Evolutionary conservation across 139 green algal genomes (phyloP).

Genomic region (Pedinophyceae sp.): DNA sequence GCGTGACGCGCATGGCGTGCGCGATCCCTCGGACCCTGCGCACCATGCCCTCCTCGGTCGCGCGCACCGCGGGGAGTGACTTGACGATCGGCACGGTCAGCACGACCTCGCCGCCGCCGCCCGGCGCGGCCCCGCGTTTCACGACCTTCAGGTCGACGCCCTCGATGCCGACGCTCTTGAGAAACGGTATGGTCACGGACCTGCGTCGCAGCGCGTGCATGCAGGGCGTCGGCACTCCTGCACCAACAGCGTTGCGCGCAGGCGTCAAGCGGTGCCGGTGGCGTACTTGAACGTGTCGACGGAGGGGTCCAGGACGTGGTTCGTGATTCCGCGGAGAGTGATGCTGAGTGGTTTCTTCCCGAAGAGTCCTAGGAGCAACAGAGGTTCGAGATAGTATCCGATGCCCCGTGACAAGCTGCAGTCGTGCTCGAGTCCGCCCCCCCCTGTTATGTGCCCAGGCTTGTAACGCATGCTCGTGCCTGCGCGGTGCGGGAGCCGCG

Average conservation of each 20-base stretch:
- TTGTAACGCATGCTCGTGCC: slow-evolving; percentile 74
- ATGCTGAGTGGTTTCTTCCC: slow-evolving; percentile 75
- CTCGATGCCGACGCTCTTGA: slow-evolving; percentile 31
- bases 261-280: background rate
- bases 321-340: slow-evolving; percentile 80
- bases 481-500: slow-evolving; percentile 15
- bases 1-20: slow-evolving; percentile 57
- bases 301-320: slow-evolving; percentile 57
- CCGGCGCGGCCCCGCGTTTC: background rate
- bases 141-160: slow-evolving; percentile 52
- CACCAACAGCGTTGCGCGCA: no score
- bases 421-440: slow-evolving; percentile 60
- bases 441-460: slow-evolving; percentile 65
- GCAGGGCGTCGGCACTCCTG: no score
- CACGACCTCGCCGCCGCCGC: slow-evolving; percentile 14
- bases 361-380: slow-evolving; percentile 74
- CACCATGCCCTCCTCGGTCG: slow-evolving; percentile 84
- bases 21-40: slow-evolving; percentile 88
- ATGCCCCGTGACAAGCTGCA: slow-evolving; percentile 64
- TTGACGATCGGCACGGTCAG: slow-evolving; percentile 45
- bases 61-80: slow-evolving; percentile 34
- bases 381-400: slow-evolving; percentile 85
- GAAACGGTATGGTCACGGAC: no score
- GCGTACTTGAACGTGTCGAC: slow-evolving; percentile 55
- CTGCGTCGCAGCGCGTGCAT: no score